These are phyloP conservation scores for Amanita polypyramis DNA, from an alignment of 768 basidiomycete genomes.

Conservation along the genomic window DNA sequence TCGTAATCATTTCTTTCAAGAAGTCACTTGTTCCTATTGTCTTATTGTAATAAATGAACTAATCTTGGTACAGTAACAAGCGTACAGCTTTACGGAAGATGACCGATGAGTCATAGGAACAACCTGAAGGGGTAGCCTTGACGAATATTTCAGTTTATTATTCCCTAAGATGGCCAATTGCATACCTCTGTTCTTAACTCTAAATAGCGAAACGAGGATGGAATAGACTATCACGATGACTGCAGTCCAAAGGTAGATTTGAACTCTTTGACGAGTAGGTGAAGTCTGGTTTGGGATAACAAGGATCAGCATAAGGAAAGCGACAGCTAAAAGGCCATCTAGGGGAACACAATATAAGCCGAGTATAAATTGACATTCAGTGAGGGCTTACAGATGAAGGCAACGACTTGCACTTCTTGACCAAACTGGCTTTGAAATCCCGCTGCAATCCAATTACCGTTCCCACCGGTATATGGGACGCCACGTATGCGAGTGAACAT, in stretches of 20 bases:
- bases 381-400: slow-evolving; percentile 65
- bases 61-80: neutral
- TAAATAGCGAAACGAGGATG: slow-evolving; percentile 77
- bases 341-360: neutral
- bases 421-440: slow-evolving; percentile 90
- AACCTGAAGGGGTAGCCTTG: slow-evolving; percentile 77
- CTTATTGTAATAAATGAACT: too few species aligned
- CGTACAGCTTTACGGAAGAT: neutral
- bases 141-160: neutral
- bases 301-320: slow-evolving; percentile 73
- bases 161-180: neutral
- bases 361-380: neutral
- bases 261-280: slow-evolving; percentile 66
- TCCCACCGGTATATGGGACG: slow-evolving; percentile 53
- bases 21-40: too few species aligned
- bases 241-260: slow-evolving; percentile 82
- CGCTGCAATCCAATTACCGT: slow-evolving; percentile 72
- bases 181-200: slow-evolving; percentile 81
- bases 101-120: slow-evolving; percentile 36
- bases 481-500: slow-evolving; percentile 95
- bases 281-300: slow-evolving; percentile 73
- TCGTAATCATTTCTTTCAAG: too few species aligned
- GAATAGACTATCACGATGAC: slow-evolving; percentile 82
- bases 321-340: slow-evolving; percentile 78
- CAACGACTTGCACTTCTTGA: slow-evolving; percentile 84